Evolutionary conservation across 2,329 filamentous ascomycete genomes (phyloP), one percentile per base, ranked within the genome.

Genomic region (Parafenestella ontariensis): DNA sequence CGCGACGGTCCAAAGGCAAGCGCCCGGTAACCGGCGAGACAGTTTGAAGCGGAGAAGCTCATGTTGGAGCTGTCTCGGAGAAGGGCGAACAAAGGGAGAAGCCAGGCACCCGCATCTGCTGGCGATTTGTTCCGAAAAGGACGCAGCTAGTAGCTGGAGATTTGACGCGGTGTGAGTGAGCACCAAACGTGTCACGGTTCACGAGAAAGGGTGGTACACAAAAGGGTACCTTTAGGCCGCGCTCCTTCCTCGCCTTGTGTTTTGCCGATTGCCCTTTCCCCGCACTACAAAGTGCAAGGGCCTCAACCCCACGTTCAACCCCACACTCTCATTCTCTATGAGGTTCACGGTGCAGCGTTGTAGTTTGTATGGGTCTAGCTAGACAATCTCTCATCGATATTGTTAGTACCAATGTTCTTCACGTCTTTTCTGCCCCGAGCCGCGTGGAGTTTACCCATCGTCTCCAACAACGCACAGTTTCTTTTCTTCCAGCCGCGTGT

Each of bases 81-180:
- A 52, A 49, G 44, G 55, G 47, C 58, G 59, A 58, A 59, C 62
- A 59, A 61, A 59, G 56, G 54, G 56, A 56, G 54, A 56, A 52
- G 50, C 54, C 52, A 51, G 49, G 46, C 54, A 66, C 69, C 70
- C 69, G 69, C 72, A 74, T 74, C 72, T 73, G 69, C 60, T 69
- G 62, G 51, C 54, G 54, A 46, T 17, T 44, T 42, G 44, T 46
- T 49, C 13, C 36, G 18, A 46, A 26, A 41, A 49, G 45, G 44
- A 33, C 34, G 36, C 39, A 46, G 48, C 46, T 59, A 51, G 58
- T 48, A 52, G 52, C 45, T 52, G 42, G 46, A 34, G 49, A 45
- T 36, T 45, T 52, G 50, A 55, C 37, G 56, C 51, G 34, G 54
- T 49, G 58, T 52, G 52, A 53, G 26, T 49, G 50, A 57, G 46